These are phyloP conservation scores for Hymenoscyphus fructigenus DNA, from an alignment of 2,329 filamentous ascomycete genomes.

Conservation along the genomic window DNA sequence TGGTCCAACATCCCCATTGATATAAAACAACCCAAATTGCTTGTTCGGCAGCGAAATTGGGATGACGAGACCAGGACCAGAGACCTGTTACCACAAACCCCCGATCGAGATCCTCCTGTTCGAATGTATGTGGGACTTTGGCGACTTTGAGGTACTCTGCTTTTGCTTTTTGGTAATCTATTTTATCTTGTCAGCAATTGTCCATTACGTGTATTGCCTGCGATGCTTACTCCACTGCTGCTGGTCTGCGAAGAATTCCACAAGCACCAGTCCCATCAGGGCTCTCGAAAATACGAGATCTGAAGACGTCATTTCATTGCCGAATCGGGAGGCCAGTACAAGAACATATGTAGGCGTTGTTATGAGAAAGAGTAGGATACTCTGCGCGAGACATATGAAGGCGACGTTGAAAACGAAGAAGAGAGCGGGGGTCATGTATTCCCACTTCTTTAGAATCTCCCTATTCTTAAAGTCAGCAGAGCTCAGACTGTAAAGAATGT, in stretches of 20 bases:
- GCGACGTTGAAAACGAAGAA: constrained; percentile 84
- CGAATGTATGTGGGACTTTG: constrained; percentile 64
- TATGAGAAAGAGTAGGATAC: constrained; percentile 76
- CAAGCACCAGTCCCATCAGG: constrained; percentile 56
- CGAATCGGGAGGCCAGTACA: constrained; percentile 67
- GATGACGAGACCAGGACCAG: constrained; percentile 86
- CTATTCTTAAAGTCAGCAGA: constrained; percentile 38
- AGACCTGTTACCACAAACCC: constrained; percentile 84
- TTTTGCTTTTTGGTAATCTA: constrained; percentile 81
- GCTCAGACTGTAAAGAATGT: not conserved
- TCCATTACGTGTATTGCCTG: not conserved
- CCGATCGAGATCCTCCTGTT: constrained; percentile 76
- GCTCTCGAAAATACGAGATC: constrained; percentile 58
- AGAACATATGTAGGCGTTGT: constrained; percentile 82
- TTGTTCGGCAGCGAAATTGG: constrained; percentile 94
- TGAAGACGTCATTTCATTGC: constrained; percentile 49
- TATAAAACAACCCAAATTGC: constrained; percentile 86
- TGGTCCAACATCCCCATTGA: constrained; percentile 79
- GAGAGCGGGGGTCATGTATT: constrained; percentile 55
- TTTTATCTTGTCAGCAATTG: constrained; percentile 2
- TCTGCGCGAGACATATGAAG: constrained; percentile 87
- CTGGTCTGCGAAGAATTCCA: constrained; percentile 81
- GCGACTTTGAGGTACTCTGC: constrained; percentile 69
- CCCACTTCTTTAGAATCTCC: constrained; percentile 63
- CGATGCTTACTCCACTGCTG: constrained; percentile 77